Evolutionary conservation across 495 filamentous ascomycete genomes (phyloP).

Genomic region (Penicillium cataractarum): DNA sequence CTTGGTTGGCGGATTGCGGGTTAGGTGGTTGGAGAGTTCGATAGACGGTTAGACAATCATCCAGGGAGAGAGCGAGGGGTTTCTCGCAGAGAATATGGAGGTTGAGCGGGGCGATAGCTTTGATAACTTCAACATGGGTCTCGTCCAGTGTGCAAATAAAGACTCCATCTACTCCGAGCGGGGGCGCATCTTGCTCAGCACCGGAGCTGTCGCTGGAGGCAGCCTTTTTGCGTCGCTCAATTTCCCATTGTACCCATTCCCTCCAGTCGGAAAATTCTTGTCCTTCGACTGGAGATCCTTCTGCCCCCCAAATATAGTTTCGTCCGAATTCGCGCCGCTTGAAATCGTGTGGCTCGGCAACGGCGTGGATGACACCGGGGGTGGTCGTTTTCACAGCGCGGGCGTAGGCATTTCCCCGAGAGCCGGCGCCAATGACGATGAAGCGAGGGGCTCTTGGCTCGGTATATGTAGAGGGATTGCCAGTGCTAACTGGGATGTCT

Average conservation of each 20-base stretch:
- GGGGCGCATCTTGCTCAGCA: not conserved
- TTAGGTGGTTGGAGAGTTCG: slow-evolving; percentile 45
- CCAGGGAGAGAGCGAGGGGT: slow-evolving; percentile 77
- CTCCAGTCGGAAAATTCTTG: slow-evolving; percentile 75
- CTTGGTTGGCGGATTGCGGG: slow-evolving; percentile 11
- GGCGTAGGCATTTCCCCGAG: slow-evolving; percentile 78
- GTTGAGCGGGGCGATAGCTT: slow-evolving; percentile 65
- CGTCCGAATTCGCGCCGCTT: slow-evolving; percentile 71
- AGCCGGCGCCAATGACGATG: slow-evolving; percentile 86
- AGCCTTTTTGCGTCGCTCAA: slow-evolving; percentile 48
- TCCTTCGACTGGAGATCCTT: slow-evolving; percentile 46
- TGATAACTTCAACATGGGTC: slow-evolving; percentile 78
- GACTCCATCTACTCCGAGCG: slow-evolving; percentile 70
- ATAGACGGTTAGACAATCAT: slow-evolving; percentile 76
- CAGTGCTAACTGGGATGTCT: slow-evolving; percentile 8
- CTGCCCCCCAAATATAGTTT: slow-evolving; percentile 67
- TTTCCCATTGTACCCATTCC: slow-evolving; percentile 69
- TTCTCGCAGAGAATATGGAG: slow-evolving; percentile 95
- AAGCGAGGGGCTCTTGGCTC: slow-evolving; percentile 47
- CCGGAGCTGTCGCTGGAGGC: not conserved
- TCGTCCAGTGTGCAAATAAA: slow-evolving; percentile 91
- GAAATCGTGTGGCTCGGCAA: slow-evolving; percentile 80
- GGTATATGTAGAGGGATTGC: not conserved
- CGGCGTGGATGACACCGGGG: slow-evolving; percentile 67
- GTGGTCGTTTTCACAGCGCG: slow-evolving; percentile 61